Percentiles rank a stretch among this genome's conserved stretches.
Evolutionary conservation across 2,329 filamentous ascomycete species (phyloP).

Genomic region (Fusarium odoratissimum): DNA sequence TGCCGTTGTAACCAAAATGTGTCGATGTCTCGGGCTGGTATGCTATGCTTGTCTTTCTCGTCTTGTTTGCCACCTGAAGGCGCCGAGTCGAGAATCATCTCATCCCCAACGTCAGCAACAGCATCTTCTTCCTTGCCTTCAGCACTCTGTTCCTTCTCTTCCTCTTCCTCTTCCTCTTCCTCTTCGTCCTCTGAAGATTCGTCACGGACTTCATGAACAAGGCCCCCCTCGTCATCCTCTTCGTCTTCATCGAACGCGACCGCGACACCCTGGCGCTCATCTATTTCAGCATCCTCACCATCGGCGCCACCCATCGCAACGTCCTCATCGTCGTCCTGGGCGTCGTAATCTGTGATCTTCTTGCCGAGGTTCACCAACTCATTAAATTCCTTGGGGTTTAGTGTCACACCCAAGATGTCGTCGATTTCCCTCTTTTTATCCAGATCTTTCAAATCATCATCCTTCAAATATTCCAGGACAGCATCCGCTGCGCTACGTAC

Average conservation of each 20-base stretch:
- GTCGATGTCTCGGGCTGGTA: slow-evolving; percentile 91
- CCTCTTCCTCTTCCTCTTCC: slow-evolving; percentile 59
- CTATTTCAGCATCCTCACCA: slow-evolving; percentile 79
- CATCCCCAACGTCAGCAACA: slow-evolving; percentile 75
- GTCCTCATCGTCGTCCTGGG: slow-evolving; percentile 93
- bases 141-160: slow-evolving; percentile 65
- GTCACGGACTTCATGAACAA: slow-evolving; percentile 88
- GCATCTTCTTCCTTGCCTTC: slow-evolving; percentile 63
- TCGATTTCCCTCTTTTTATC: slow-evolving; percentile 99
- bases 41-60: slow-evolving; percentile 67
- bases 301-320: slow-evolving; percentile 76
- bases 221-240: slow-evolving; percentile 82
- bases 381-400: slow-evolving; percentile 93
- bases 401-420: slow-evolving; percentile 84
- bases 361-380: slow-evolving; percentile 96
- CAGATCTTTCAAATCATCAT: slow-evolving; percentile 94
- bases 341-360: slow-evolving; percentile 98
- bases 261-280: slow-evolving; percentile 95
- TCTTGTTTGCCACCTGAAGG: slow-evolving; percentile 58
- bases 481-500: slow-evolving; percentile 95
- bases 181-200: slow-evolving; percentile 87
- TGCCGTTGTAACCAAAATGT: slow-evolving; percentile 97
- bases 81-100: slow-evolving; percentile 84
- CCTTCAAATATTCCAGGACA: slow-evolving; percentile 90
- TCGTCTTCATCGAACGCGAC: slow-evolving; percentile 96